phyloP scores from a whole-genome alignment of 2,329 filamentous ascomycete genomes.

The Colletotrichum simmondsii region DNA sequence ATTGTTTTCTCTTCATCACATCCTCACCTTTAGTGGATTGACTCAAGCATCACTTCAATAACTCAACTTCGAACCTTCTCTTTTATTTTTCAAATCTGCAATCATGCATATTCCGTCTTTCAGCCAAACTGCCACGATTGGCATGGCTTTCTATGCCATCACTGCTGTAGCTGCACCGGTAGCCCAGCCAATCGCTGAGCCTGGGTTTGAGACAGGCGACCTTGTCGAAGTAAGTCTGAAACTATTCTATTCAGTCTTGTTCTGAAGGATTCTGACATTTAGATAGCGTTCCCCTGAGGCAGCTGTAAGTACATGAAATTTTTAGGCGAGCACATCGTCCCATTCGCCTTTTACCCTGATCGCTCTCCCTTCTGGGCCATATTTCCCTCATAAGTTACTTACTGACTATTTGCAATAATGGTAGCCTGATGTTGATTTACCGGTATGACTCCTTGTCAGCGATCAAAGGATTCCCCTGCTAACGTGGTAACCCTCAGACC shows the following conservation, averaged over 20 bases:
- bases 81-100: neutral
- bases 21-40: neutral
- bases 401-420: neutral
- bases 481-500: neutral
- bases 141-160: conserved; percentile 24
- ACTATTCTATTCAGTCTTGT: too few relatives aligned
- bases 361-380: too few relatives aligned
- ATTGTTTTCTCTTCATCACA: neutral
- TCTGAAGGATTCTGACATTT: neutral
- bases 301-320: neutral
- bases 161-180: conserved; percentile 13
- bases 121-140: conserved; percentile 11
- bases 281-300: conserved; percentile 11
- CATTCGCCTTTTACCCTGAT: too few relatives aligned
- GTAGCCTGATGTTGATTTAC: conserved; percentile 6
- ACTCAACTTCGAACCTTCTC: neutral
- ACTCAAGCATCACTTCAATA: neutral
- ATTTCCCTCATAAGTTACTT: neutral
- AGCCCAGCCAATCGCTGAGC: neutral
- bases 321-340: too few relatives aligned
- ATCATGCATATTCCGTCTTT: conserved; percentile 24
- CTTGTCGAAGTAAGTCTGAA: neutral
- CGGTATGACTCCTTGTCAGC: neutral
- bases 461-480: neutral
- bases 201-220: neutral